These are phyloP conservation scores for Rhinocladiella similis DNA, from an alignment of 2,329 filamentous ascomycete genomes.

Conservation along the genomic window DNA sequence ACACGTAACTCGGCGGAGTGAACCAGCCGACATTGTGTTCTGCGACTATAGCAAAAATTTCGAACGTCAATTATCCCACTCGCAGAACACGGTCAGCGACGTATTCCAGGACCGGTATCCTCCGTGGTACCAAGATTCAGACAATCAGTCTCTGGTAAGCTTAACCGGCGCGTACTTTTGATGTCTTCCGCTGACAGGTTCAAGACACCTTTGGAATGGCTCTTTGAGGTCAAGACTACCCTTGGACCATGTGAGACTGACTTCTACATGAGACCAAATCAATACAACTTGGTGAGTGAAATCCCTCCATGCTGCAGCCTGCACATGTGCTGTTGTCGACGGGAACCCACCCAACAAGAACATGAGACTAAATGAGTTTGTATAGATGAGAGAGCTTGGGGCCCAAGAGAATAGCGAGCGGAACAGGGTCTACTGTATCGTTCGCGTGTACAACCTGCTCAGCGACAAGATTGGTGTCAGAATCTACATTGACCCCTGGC, in stretches of 20 bases:
- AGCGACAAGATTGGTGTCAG: constrained; percentile 15
- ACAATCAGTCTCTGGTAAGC: no score
- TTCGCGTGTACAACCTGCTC: constrained; percentile 19
- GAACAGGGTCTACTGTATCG: constrained; percentile 10
- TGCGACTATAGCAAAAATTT: constrained; percentile 7
- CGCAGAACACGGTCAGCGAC: no score
- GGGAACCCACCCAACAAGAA: no score
- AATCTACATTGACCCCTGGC: constrained; percentile 18
- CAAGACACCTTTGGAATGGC: constrained; percentile 13
- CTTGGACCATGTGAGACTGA: constrained; percentile 18
- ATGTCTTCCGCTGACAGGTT: constrained; percentile 4
- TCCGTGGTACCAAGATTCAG: no score
- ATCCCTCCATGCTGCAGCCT: background rate
- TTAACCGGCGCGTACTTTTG: background rate
- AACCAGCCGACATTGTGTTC: constrained; percentile 19
- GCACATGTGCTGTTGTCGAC: no score
- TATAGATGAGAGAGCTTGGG: constrained; percentile 9
- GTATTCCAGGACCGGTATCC: no score
- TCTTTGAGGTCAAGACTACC: constrained; percentile 23
- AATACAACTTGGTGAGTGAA: constrained; percentile 17
- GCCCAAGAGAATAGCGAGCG: constrained; percentile 1
- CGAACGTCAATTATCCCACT: background rate
- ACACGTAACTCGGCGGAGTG: constrained; percentile 1
- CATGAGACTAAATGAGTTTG: background rate
- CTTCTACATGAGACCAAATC: constrained; percentile 20